Percentiles rank a stretch among this genome's conserved stretches.
Conservation (phyloP, 2,329 filamentous ascomycete species). For the Fusarium cicatricum region DNA sequence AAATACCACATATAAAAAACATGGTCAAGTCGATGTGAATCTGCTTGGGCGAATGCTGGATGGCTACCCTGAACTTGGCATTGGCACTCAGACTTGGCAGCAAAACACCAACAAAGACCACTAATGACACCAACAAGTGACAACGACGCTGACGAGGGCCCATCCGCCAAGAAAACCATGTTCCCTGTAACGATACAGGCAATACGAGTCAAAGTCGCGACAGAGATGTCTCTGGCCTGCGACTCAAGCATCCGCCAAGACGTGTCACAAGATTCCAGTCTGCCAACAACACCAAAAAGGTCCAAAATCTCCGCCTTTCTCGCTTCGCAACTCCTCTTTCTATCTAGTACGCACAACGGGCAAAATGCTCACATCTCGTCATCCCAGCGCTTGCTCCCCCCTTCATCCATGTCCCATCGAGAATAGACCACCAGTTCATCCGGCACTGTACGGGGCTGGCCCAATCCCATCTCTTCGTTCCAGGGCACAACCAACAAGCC, state of each 20-base stretch:
- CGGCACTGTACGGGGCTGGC: neutral
- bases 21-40: no score
- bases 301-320: neutral
- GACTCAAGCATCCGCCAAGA: neutral
- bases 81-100: no score
- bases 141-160: no score
- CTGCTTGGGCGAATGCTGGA: no score
- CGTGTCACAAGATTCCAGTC: neutral
- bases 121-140: no score
- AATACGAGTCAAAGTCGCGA: neutral
- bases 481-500: neutral
- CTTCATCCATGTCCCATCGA: neutral
- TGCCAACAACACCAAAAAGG: neutral
- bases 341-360: neutral
- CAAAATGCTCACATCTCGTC: neutral
- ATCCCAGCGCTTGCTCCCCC: no score
- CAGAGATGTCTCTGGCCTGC: neutral
- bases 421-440: slow-evolving; percentile 1
- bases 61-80: no score
- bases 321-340: slow-evolving; percentile 17
- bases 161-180: no score
- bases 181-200: neutral
- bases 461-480: neutral
- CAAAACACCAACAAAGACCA: no score
- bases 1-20: no score